phyloP scores from a whole-genome alignment of 1,139 yeast genomes.

The Yamadazyma atlantica region DNA sequence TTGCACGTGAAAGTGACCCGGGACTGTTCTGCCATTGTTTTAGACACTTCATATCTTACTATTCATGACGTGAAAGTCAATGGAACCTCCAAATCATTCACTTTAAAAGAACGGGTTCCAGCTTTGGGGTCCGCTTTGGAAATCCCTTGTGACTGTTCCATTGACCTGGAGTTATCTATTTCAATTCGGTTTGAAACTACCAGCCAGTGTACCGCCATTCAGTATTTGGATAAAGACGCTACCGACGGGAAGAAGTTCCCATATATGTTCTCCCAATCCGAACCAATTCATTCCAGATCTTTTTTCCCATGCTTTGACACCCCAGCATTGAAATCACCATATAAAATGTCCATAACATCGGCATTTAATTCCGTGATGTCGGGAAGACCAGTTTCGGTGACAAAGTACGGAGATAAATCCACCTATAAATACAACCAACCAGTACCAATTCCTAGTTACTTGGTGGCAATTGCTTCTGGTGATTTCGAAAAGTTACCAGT shows the following conservation, averaged over 20 bases:
- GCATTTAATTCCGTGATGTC: conserved; percentile 69
- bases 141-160: conserved; percentile 23
- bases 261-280: conserved; percentile 85
- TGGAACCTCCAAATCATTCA: conserved; percentile 29
- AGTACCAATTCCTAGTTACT: conserved; percentile 82
- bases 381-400: conserved; percentile 44
- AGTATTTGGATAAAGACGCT: conserved; percentile 75
- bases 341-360: conserved; percentile 59
- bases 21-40: conserved; percentile 35
- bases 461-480: conserved; percentile 85
- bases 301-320: conserved; percentile 91
- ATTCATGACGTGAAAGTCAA: conserved; percentile 51
- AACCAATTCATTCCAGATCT: conserved; percentile 88
- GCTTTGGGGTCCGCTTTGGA: conserved; percentile 68
- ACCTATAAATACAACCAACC: conserved; percentile 60
- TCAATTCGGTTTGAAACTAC: conserved; percentile 65
- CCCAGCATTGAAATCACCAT: conserved; percentile 76
- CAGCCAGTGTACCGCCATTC: conserved; percentile 75
- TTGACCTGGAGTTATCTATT: conserved; percentile 28
- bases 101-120: conserved; percentile 49
- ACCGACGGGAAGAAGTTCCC: conserved; percentile 76
- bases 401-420: conserved; percentile 15
- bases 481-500: conserved; percentile 65
- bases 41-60: conserved; percentile 70
- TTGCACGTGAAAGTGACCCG: conserved; percentile 36